Base-by-base conservation (phyloP, 805 yeast genomes). In the Wickerhamomyces xylosicus region DNA sequence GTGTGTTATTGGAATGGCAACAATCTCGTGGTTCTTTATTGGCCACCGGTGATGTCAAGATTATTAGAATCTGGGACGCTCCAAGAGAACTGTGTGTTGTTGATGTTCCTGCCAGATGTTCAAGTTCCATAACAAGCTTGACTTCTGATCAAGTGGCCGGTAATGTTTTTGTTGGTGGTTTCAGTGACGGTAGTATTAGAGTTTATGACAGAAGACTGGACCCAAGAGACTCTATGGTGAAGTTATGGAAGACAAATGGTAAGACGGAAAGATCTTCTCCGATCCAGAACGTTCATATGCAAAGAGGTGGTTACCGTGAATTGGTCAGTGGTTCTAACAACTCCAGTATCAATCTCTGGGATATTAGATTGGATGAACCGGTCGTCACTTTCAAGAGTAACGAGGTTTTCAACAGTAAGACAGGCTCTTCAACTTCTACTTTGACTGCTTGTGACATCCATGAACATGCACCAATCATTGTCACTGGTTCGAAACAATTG, bases 131-230 rank as follows among this genome's bases (percentile, higher is more conserved):
- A 37, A 83, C 95, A 0, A 71, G 94, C 1, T 63, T 92, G 38
- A 89, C 97, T 0, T 86, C 97, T 0, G 98, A 92, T 55, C 97
- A 90, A 54, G 90, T 92, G 9, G 85, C 95, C 0, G 97, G 98
- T 15, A 80, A 90, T 50, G 69, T 86, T 2, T 77, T 92, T 49
- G 79, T 85, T 32, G 89, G 94, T 8, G 98, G 98, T 0, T 92
- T 90, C 58, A 86, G 80, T 20, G 97, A 92, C 57, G 68, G 97
- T 74, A 76, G 84, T 10, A 63, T 92, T 34, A 71, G 97, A 41
- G 94, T 87, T 1, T 92, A 89, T 56, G 98, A 92, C 58, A 72
- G 96, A 43, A 71, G 98, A 48, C 58, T 85, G 42, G 94, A 85
- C 48, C 71, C 92, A 0, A 64, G 95, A 40, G 92, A 84, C 48